Conservation (phyloP, 441 rosid genomes). For the Dalechampia spathulata region DNA sequence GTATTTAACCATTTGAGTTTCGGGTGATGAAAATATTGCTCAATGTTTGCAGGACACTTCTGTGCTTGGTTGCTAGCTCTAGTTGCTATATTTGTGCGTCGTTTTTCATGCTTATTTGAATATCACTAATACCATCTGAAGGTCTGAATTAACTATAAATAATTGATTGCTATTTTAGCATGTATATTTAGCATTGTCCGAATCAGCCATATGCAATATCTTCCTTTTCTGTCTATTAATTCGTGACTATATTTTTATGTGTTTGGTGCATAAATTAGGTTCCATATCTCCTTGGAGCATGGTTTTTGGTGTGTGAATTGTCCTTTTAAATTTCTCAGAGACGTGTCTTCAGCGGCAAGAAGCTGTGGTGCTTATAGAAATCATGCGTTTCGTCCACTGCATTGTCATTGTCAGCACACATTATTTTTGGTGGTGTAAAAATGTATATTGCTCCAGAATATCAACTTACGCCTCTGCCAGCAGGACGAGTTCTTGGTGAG, state of each 20-base stretch:
- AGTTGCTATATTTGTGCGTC: neutral
- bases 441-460: too few relatives aligned
- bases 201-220: neutral
- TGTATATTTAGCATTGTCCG: neutral
- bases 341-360: neutral
- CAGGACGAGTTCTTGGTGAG: too few relatives aligned
- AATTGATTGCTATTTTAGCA: too few relatives aligned
- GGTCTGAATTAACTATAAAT: too few relatives aligned
- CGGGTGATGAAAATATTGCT: neutral
- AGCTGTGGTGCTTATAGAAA: too few relatives aligned
- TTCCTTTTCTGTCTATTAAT: too few relatives aligned
- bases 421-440: too few relatives aligned
- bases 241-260: too few relatives aligned
- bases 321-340: neutral
- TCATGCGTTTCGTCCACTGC: neutral
- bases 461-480: too few relatives aligned
- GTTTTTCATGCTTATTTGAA: neutral
- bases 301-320: neutral
- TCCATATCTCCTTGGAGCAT: neutral
- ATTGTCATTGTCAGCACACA: too few relatives aligned
- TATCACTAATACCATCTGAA: neutral
- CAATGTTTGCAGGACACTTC: neutral
- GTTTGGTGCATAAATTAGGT: neutral
- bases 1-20: too few relatives aligned
- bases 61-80: neutral